Base-by-base conservation (phyloP, 768 basidiomycete species). In the Pleurotus pulmonarius region DNA sequence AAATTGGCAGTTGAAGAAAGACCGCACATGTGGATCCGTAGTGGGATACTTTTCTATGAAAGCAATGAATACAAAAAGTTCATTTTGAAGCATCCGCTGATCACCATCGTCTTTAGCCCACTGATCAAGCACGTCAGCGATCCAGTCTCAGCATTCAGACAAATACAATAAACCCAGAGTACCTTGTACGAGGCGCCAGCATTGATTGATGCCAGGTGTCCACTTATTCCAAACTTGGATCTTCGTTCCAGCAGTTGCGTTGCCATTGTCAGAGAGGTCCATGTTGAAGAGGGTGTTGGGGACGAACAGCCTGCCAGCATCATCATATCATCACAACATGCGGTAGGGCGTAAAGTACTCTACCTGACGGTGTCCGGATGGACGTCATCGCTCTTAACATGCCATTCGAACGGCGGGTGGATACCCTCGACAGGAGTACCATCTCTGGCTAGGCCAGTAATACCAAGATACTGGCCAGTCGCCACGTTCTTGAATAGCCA, bases 311-410 rank as follows among this genome's bases (percentile, higher is more conserved):
- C 51, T 53, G 39, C 7, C 12, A 29, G 34, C 26, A 22, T 16
- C 20, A 8, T n/a, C 15, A 20, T 11, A 24, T 11, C 12, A 25
- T 48, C 46, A 68, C 52, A 63, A 65, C 34, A 58, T 59, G 37
- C 40, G 49, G 25, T 58, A 52, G 58, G 59, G 58, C 11, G 56
- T 59, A 16, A 40, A 11, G 55, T 15, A 52, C 18, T 6, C 15
- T 34, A 49, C 48, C 48, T 49, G 48, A 49, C 38, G 15, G 48
- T 49, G 22, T 80, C 70, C 5, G 29, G 29, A 34, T 34, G 29
- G 9, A 63, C 55, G 15, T 74, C 67, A 47, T 83, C 81, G 20
- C 70, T 72, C 72, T 75, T 75, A 62, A 85, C 74, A 59, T 79
- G 69, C 83, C 83, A 86, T 39, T 67, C 65, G 45, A 70, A 73